Base-by-base conservation (phyloP, 768 basidiomycete species). In the Lepiota brunneoincarnata region DNA sequence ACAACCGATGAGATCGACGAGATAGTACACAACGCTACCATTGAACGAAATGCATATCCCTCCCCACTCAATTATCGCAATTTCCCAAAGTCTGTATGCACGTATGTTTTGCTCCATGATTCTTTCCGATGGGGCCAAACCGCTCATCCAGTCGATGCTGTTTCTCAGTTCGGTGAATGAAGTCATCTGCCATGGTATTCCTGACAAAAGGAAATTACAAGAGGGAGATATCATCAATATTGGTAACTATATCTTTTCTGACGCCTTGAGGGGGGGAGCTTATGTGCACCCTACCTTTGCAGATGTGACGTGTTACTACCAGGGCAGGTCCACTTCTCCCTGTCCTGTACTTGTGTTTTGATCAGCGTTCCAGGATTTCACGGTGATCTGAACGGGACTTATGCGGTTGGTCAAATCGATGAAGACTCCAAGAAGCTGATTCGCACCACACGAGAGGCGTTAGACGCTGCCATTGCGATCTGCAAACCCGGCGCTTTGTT, bases 211-310 rank as follows among this genome's bases (percentile, higher is more conserved):
- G 58, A 87, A 84, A 63, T 69, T 94, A 59, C 79, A 79, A 62
- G 92, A 98, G 59, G 97, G 97, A 15, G 97, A 99, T 71, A 98
- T 98, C 60, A 75, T 98, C 67, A 99, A 99, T 71, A 84, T 99
- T 49, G 94, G 91, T 87, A 58, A 55, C 15, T 24, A 41, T 26
- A 14, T n/a, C 31, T 40, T 34, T 7, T 26, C 20, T 31, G 24
- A 3, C n/a, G 23, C 10, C 24, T 26, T 3, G 9, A 18, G 38
- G 10, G 23, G n/a, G 20, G 41, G 35, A 10, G 39, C 49, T 41
- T 21, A 49, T 48, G 31, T 4, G 24, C 23, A 17, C 35, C 20
- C 15, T 9, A 18, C 7, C 9, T 42, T 2, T 36, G 7, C 55
- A 92, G 93, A 96, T 64, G 80, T 96, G 35, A 78, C 88, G 2